Evolutionary conservation across 495 filamentous ascomycete species (phyloP).

Genomic region (Saxophila tyrrhenica): DNA sequence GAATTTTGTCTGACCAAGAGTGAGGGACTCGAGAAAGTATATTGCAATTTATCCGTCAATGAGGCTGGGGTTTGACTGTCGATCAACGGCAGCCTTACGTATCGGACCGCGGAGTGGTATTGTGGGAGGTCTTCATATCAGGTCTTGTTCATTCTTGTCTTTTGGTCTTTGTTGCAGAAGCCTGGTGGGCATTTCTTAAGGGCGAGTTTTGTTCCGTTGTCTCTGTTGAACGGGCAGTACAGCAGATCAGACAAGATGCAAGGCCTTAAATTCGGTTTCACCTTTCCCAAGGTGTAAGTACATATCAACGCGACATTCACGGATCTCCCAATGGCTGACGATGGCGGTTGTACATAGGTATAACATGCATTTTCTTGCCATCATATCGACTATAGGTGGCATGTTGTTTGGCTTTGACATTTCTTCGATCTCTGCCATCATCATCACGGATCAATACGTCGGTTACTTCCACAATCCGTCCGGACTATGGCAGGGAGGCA

Average conservation of each 20-base stretch:
- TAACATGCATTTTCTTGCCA: conserved; percentile 52
- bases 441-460: conserved; percentile 57
- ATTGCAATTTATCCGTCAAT: neutral
- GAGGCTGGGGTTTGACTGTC: neutral
- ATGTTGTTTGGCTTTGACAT: conserved; percentile 14
- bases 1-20: no score
- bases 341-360: conserved; percentile 24
- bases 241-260: neutral
- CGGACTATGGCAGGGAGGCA: conserved; percentile 27
- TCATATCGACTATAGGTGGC: conserved; percentile 45
- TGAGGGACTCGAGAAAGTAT: no score
- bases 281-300: conserved; percentile 46
- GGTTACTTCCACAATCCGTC: conserved; percentile 55
- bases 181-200: no score
- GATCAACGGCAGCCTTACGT: neutral
- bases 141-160: neutral
- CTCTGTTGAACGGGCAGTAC: neutral
- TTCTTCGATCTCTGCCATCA: conserved; percentile 57
- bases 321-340: neutral
- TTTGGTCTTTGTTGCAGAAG: neutral
- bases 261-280: conserved; percentile 1
- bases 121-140: neutral
- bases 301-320: conserved; percentile 37
- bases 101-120: neutral
- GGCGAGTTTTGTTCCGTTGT: neutral